Evolutionary conservation across 108 stramenopile species (phyloP), one percentile per base, ranked within the genome.

Genomic region (Pseudonitzschia multiseries): DNA sequence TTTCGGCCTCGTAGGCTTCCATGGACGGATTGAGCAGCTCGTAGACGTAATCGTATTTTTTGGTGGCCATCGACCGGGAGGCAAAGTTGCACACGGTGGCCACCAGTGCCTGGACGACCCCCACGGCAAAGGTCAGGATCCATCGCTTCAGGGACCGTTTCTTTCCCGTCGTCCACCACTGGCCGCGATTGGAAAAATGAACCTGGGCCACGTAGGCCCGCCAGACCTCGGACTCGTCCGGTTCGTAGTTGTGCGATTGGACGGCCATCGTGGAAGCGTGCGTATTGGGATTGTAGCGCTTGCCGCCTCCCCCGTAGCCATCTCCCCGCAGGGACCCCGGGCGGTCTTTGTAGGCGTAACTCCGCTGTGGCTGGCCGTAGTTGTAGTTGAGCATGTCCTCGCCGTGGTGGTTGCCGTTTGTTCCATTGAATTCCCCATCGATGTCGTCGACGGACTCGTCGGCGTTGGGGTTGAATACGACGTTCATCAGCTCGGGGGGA

Each of bases 101-200:
- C 62, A 93, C 85, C 13, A 87, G 27, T 8, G 87, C 95, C 69
- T 93, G 91, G 13, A 87, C 71, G 52, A 93, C 88, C 13, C 95
- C 95, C 42, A 96, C 87, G 28, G 86, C 20, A 41, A 96, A 80
- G 27, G 95, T 96, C 56, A 96, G 62, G 43, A 83, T 75, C 95
- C 95, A 96, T 36, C 88, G 73, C 65, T 92, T 92, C 9, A 96
- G 51, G 26, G 91, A 77, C 8, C 89, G 79, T 51, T 86, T 84
- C 69, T 92, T 93, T 12, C 86, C 85, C 4, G 95, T 92, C 13
- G 95, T 96, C 95, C 95, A 96, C 95, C 95, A 93, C 53, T 93
- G 92, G 15, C 92, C 92, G 13, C 95, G 89, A 68, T 96, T 96
- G 20, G 70, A 65, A 76, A 90, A 90, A 61, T 96, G 90, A 22